These are phyloP conservation scores for Brassica napus DNA, from an alignment of 345 rosid species.

Conservation along the genomic window DNA sequence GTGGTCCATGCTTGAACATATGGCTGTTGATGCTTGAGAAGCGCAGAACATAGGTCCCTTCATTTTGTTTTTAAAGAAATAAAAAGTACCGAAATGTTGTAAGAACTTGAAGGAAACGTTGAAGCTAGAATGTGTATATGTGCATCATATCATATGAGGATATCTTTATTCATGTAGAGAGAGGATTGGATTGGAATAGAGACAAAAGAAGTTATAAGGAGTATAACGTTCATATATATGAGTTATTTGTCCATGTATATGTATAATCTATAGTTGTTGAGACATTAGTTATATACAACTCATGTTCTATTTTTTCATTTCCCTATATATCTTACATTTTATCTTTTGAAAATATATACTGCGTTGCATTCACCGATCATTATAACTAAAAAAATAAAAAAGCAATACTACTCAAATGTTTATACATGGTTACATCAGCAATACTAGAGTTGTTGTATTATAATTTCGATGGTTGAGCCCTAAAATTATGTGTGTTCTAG, in stretches of 20 bases:
- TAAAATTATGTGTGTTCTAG: not conserved
- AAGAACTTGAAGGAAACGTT: constrained; percentile 11
- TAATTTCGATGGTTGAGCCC: not conserved
- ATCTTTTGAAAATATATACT: not conserved
- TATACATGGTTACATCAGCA: not conserved
- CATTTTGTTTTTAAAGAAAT: constrained; percentile 7
- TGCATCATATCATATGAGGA: constrained; percentile 2
- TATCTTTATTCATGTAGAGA: not conserved
- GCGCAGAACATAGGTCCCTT: constrained; percentile 43
- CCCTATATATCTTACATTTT: constrained; percentile 5
- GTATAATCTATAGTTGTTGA: constrained; percentile 11
- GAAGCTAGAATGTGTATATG: constrained; percentile 3
- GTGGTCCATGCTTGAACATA: constrained; percentile 65
- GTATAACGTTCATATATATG: constrained; percentile 34
- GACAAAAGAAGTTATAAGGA: constrained; percentile 23
- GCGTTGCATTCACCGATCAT: not conserved
- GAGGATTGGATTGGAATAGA: not conserved
- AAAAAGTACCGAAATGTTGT: not conserved
- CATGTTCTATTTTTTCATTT: constrained; percentile 6
- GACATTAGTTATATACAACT: constrained; percentile 16
- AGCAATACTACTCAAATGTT: not conserved
- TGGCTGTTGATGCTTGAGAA: constrained; percentile 90
- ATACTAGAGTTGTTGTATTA: not conserved
- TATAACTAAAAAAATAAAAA: not conserved
- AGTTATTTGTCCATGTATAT: constrained; percentile 26